Base-by-base conservation (phyloP, 495 filamentous ascomycete species). In the Staphylotrichum longicolle region DNA sequence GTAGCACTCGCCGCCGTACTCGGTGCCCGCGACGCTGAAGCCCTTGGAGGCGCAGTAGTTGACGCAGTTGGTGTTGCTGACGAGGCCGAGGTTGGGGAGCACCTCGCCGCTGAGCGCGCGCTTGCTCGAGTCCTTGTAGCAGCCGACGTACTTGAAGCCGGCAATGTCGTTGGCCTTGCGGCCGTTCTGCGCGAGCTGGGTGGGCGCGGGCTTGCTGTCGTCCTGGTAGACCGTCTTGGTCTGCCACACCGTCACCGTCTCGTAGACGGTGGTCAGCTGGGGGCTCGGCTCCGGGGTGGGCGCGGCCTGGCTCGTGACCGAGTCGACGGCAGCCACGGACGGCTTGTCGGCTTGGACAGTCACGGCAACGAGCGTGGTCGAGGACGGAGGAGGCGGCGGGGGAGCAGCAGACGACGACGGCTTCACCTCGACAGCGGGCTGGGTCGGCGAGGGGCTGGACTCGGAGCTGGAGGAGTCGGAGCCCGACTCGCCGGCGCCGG, bases 1-100 rank as follows among this genome's bases (percentile, higher is more conserved):
- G 70, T 82, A 87, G 73, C 87, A 89, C 68, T 86, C 80, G 49
- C 78, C 79, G 57, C 79, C 83, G 58, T 86, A 88, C 71, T 91
- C 85, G 20, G 86, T 80, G 45, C 88, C 88, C 53, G 82, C 82
- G 68, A 82, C 81, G 63, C 54, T 70, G 67, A 73, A 86, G 58
- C 81, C 80, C 62, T 68, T 72, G 58, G 62, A 63, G 27, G 74
- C 70, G 74, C 85, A 87, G 71, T 85, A 82, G 40, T 77, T 71
- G 57, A 87, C 75, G 69, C 86, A 89, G 45, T 70, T 77, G 63
- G 80, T 78, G 60, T 86, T 82, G 49, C 80, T 87, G 68, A 86
- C 81, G 53, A 66, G 67, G 57, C 78, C 69, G 46, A 79, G 60
- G 46, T 73, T 70, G 7, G 71, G 66, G 71, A 77, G 47, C 73